Conservation (phyloP, 352 stramenopile species). For the Phytophthora colocasiae region DNA sequence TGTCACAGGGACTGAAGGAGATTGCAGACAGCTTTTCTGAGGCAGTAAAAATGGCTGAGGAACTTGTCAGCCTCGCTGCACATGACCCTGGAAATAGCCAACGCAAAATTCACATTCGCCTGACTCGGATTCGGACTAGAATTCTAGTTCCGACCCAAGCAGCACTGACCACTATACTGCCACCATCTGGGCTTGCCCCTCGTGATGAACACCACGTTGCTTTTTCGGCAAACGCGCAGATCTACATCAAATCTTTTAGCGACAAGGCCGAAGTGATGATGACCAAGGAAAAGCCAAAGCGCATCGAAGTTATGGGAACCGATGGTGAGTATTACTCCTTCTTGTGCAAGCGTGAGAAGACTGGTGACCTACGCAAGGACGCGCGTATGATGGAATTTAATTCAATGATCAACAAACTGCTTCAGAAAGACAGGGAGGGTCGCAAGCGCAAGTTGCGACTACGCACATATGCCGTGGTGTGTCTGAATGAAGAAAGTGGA, state of each 20-base stretch:
- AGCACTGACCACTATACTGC: conserved; percentile 76
- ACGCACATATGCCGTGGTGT: conserved; percentile 99
- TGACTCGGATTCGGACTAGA: conserved; percentile 70
- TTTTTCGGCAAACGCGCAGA: conserved; percentile 70
- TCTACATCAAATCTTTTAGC: conserved; percentile 90
- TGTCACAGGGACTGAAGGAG: conserved; percentile 67
- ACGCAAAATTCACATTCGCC: conserved; percentile 82
- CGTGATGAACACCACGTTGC: conserved; percentile 58
- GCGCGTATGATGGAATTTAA: conserved; percentile 99
- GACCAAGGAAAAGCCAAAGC: conserved; percentile 99
- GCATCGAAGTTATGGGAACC: conserved; percentile 90
- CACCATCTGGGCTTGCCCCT: conserved; percentile 66
- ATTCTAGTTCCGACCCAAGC: conserved; percentile 88
- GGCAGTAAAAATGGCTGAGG: conserved; percentile 91
- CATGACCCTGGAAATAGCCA: conserved; percentile 79
- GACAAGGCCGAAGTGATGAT: conserved; percentile 96
- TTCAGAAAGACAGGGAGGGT: conserved; percentile 91
- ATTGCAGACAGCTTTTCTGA: conserved; percentile 87
- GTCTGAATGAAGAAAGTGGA: conserved; percentile 99
- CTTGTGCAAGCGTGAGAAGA: conserved; percentile 97
- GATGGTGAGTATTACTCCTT: conserved; percentile 89
- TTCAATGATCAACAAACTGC: conserved; percentile 99
- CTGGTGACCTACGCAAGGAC: conserved; percentile 99
- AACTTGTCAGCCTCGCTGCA: conserved; percentile 94
- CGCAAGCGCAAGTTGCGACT: conserved; percentile 94